A percentile compares a stretch with the other conserved stretches of the same genome.
phyloP scores from a whole-genome alignment of 179 eudicot genomes.

The Silene vulgaris region DNA sequence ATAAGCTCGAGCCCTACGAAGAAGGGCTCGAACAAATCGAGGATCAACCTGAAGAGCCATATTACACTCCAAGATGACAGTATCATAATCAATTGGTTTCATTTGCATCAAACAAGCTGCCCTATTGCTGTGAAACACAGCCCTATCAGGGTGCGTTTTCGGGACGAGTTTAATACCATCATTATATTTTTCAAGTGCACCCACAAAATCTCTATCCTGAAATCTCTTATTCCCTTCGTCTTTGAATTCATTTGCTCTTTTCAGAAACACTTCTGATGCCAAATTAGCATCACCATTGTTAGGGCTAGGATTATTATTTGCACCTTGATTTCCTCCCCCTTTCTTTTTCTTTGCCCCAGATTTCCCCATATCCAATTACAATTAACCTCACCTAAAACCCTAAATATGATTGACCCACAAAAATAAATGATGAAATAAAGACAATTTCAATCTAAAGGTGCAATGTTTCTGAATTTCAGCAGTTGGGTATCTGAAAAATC shows the following conservation, averaged over 20 bases:
- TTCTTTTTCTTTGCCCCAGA: constrained; percentile 92
- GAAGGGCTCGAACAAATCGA: constrained; percentile 57
- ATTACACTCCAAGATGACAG: constrained; percentile 68
- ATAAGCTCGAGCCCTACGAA: constrained; percentile 74
- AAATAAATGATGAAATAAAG: neutral
- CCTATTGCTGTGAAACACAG: constrained; percentile 87
- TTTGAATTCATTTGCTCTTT: constrained; percentile 84
- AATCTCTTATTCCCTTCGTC: constrained; percentile 79
- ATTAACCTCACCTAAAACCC: neutral
- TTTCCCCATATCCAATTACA: constrained; percentile 59
- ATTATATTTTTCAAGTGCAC: constrained; percentile 81
- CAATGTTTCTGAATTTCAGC: constrained; percentile 13
- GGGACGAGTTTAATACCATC: constrained; percentile 79
- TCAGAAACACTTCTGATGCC: constrained; percentile 58
- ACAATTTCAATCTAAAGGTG: constrained; percentile 16
- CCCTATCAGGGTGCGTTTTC: constrained; percentile 71
- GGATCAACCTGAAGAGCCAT: constrained; percentile 90
- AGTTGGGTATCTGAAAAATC: constrained; percentile 7
- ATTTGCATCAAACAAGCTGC: constrained; percentile 98
- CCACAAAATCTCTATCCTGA: constrained; percentile 64
- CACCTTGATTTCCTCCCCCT: constrained; percentile 43
- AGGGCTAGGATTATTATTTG: constrained; percentile 29
- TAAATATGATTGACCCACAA: constrained; percentile 12
- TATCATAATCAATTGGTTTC: constrained; percentile 82
- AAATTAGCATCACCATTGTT: constrained; percentile 47